phyloP scores from a whole-genome alignment of 2,329 filamentous ascomycete species.

The Aspergillus pseudonomiae region DNA sequence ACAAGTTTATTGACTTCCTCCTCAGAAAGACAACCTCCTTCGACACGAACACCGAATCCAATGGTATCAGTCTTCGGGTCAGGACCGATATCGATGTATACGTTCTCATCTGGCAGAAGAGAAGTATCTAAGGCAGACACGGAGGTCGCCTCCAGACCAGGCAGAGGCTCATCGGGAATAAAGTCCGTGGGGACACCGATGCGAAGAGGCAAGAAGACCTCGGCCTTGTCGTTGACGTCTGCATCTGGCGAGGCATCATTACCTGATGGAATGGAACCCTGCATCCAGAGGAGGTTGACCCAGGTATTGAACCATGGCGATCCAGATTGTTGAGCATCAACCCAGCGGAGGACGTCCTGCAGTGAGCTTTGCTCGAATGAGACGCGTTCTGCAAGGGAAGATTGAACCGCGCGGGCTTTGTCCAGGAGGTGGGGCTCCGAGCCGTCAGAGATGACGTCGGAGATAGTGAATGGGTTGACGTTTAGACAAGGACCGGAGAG shows the following conservation, averaged over 20 bases:
- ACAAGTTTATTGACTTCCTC: constrained; percentile 22
- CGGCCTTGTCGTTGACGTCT: neutral
- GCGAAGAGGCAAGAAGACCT: constrained; percentile 26
- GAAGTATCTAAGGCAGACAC: constrained; percentile 28
- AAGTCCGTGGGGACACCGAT: constrained; percentile 34
- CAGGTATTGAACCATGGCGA: constrained; percentile 33
- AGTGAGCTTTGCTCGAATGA: constrained; percentile 34
- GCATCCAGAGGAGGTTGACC: constrained; percentile 38
- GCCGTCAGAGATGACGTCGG: constrained; percentile 9
- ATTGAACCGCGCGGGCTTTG: constrained; percentile 23
- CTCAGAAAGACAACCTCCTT: constrained; percentile 25
- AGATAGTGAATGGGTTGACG: constrained; percentile 31
- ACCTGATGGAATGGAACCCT: constrained; percentile 14
- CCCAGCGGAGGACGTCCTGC: constrained; percentile 27
- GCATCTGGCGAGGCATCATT: constrained; percentile 6
- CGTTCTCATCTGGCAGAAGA: constrained; percentile 25
- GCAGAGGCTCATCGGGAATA: constrained; percentile 20
- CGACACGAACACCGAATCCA: constrained; percentile 33
- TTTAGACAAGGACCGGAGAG: constrained; percentile 36
- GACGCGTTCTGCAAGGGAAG: constrained; percentile 29
- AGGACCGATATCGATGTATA: constrained; percentile 32
- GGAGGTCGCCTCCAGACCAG: constrained; percentile 18
- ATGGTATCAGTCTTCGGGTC: constrained; percentile 27
- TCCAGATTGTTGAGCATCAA: constrained; percentile 9
- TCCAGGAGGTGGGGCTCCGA: constrained; percentile 6